These are phyloP conservation scores for Aspergillus ostianus DNA, from an alignment of 495 filamentous ascomycete species.

Conservation along the genomic window DNA sequence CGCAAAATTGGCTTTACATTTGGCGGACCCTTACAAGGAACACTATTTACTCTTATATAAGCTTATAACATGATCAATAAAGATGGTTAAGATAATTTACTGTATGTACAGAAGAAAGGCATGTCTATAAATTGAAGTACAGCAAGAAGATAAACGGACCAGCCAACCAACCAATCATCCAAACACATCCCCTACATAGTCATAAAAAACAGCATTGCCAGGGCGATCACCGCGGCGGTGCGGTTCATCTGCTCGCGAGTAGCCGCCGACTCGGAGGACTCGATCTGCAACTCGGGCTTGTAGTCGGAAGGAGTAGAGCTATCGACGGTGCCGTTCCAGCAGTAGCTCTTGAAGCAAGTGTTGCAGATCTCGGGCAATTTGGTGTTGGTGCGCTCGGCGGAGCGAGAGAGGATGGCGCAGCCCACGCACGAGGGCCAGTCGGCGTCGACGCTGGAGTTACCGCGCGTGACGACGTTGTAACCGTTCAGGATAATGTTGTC, in stretches of 20 bases:
- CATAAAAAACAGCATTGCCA: conserved; percentile 44
- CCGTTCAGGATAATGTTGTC: conserved; percentile 79
- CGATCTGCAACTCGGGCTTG: conserved; percentile 12
- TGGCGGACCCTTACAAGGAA: too few relatives aligned
- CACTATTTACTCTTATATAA: too few relatives aligned
- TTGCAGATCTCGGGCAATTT: conserved; percentile 61
- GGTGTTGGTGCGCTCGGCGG: conserved; percentile 60
- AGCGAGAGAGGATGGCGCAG: conserved; percentile 73
- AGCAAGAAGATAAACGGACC: background rate
- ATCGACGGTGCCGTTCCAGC: conserved; percentile 76
- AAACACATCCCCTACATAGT: conserved; percentile 62
- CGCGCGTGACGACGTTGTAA: conserved; percentile 74
- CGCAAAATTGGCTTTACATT: too few relatives aligned
- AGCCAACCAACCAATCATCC: background rate
- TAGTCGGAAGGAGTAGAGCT: conserved; percentile 28
- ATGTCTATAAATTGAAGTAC: background rate
- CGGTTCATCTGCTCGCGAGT: conserved; percentile 5
- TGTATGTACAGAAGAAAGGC: background rate
- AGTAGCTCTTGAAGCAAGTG: conserved; percentile 72
- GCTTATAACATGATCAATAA: too few relatives aligned
- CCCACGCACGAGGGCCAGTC: conserved; percentile 77
- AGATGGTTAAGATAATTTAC: background rate
- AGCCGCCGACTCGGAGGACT: conserved; percentile 1
- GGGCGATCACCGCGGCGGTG: conserved; percentile 7
- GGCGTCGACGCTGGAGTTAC: conserved; percentile 66